A percentile compares a stretch with the other conserved stretches of the same genome.
These are phyloP conservation scores for Cladosporium sp. DNA, from an alignment of 2,329 filamentous ascomycete genomes.

Conservation along the genomic window DNA sequence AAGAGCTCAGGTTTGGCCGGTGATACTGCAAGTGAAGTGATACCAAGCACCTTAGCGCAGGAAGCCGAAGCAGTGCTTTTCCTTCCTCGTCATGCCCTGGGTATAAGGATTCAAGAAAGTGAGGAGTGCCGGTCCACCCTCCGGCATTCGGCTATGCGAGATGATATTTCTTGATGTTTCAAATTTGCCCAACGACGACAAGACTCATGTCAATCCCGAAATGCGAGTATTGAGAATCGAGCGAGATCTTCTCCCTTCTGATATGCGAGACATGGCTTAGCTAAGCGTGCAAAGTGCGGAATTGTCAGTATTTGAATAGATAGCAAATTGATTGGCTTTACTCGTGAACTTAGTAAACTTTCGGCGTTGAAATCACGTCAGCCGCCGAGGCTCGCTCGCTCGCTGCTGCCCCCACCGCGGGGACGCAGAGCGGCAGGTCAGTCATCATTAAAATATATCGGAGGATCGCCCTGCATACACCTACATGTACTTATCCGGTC, in stretches of 20 bases:
- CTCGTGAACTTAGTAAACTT: not conserved
- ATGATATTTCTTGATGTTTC: not conserved
- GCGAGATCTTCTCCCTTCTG: not conserved
- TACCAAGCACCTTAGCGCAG: not conserved
- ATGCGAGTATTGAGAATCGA: not conserved
- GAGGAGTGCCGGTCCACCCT: not conserved
- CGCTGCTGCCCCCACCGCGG: not conserved
- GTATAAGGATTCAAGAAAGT: not conserved
- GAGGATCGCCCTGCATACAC: constrained; percentile 4
- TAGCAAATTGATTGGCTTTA: constrained; percentile 6
- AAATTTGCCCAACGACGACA: not conserved
- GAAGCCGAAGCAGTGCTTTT: not conserved
- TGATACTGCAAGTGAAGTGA: not conserved
- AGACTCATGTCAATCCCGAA: not conserved
- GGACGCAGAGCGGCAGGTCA: not conserved
- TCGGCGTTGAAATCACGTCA: constrained; percentile 9
- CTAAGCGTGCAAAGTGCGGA: not conserved
- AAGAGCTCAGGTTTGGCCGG: not conserved
- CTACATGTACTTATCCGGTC: not conserved
- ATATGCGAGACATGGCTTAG: not conserved
- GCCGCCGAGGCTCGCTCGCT: not conserved
- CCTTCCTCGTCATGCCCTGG: not conserved
- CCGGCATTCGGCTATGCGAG: not conserved
- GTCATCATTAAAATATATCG: constrained; percentile 7
- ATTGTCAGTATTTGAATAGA: not conserved